Base-by-base conservation (phyloP, 2,329 filamentous ascomycete genomes). In the Verticillium isaacii region DNA sequence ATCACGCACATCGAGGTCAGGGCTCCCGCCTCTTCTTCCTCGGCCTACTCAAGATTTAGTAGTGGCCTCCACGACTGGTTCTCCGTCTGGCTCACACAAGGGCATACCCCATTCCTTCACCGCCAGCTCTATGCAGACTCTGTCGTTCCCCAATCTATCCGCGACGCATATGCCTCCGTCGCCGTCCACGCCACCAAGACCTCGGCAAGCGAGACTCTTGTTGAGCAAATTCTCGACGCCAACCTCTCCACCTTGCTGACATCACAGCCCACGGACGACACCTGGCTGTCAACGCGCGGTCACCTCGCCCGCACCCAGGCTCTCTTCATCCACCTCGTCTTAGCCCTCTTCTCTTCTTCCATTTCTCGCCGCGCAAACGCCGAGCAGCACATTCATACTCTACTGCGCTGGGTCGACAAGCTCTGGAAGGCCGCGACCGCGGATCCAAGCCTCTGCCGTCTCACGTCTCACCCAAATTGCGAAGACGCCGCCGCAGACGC, bases 41-140 rank as follows among this genome's bases (percentile, higher is more conserved):
- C 17, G 6, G 37, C 19, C 14, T 41, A 41, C 17, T 12, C 37
- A 7, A n/a, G 1, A 15, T 15, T 15, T 2, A 41, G 14, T n/a
- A 4, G 37, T 41, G 37, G 37, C 37, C 37, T 41, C 37, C 37
- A 17, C 15, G 17, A 41, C 37, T 41, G 37, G 37, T 41, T 41
- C 37, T 17, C 37, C 17, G 9, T 17, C 12, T 41, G 37, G 37
- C 37, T 41, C 15, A 17, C 37, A 17, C 37, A 60, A 50, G 64
- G 65, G n/a, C 66, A 60, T 50, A 67, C 63, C 50, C 63, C 66
- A 2, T 70, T 70, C 54, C 67, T 70, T 41, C 68, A 70, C 54
- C 19, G 56, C 8, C 61, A 59, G 19, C 57, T 69, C 1, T 73
- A 73, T 29, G 62, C 64, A 25, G 32, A 41, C 14, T 17, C 14